Conservation (phyloP, 768 basidiomycete species). For the Peribolospora baueri region DNA sequence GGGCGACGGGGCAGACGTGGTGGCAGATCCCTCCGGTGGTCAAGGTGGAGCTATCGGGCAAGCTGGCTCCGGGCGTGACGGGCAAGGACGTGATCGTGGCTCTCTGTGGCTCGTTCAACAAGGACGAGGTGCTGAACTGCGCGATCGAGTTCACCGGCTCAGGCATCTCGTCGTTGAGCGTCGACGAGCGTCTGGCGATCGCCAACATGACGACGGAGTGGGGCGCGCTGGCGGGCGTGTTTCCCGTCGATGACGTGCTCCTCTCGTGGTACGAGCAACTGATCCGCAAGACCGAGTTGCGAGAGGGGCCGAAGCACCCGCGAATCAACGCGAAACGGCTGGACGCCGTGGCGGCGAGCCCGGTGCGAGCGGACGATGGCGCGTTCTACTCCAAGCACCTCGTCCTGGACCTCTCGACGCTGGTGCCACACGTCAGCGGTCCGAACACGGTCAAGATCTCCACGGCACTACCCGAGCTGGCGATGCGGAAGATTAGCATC, state of each 20-base stretch:
- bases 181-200: conserved; percentile 88
- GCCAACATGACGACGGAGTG: conserved; percentile 99
- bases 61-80: conserved; percentile 64
- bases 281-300: conserved; percentile 45
- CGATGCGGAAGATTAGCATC: conserved; percentile 47
- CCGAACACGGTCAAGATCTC: conserved; percentile 95
- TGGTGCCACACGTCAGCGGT: conserved; percentile 86
- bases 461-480: conserved; percentile 70
- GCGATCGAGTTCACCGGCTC: conserved; percentile 90
- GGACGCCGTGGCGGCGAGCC: conserved; percentile 31
- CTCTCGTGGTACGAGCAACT: conserved; percentile 62
- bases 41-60: conserved; percentile 69
- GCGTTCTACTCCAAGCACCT: conserved; percentile 71
- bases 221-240: conserved; percentile 88
- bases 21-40: conserved; percentile 97
- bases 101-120: conserved; percentile 80
- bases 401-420: conserved; percentile 69
- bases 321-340: conserved; percentile 57
- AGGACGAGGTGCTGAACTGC: conserved; percentile 86
- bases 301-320: conserved; percentile 35
- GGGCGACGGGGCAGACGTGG: conserved; percentile 98
- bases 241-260: conserved; percentile 66
- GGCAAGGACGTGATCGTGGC: conserved; percentile 98
- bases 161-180: conserved; percentile 46
- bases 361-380: conserved; percentile 40